phyloP scores from a whole-genome alignment of 2,329 filamentous ascomycete species.

The Botrytis sinoallii region DNA sequence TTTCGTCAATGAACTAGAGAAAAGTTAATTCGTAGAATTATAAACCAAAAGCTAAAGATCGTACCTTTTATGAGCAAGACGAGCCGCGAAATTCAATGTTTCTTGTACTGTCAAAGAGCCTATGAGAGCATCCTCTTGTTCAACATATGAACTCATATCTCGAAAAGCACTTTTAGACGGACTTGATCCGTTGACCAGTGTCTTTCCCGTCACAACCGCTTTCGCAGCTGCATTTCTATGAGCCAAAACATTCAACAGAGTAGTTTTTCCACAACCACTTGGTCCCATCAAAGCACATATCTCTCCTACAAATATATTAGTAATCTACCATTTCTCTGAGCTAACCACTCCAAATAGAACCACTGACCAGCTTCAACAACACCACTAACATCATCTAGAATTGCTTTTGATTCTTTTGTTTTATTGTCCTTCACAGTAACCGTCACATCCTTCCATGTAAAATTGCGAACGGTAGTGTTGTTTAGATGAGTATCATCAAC shows the following conservation, averaged over 20 bases:
- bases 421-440: constrained; percentile 71
- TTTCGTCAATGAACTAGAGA: constrained; percentile 41
- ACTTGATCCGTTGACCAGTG: constrained; percentile 60
- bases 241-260: constrained; percentile 76
- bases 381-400: constrained; percentile 63
- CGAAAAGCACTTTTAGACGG: constrained; percentile 56
- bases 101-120: constrained; percentile 77
- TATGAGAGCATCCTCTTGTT: constrained; percentile 83
- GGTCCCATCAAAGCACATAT: constrained; percentile 81
- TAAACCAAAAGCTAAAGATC: constrained; percentile 16
- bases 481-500: constrained; percentile 45
- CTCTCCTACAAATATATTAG: constrained; percentile 50
- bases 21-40: not conserved
- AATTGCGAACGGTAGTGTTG: constrained; percentile 61
- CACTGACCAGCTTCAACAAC: constrained; percentile 57
- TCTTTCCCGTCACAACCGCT: constrained; percentile 51
- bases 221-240: constrained; percentile 52
- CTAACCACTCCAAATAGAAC: not conserved
- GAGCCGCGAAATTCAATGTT: constrained; percentile 74
- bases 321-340: not conserved
- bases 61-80: constrained; percentile 58
- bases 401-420: constrained; percentile 59
- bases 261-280: constrained; percentile 73
- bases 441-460: constrained; percentile 64
- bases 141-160: constrained; percentile 71